These are phyloP conservation scores for Fusarium aywerte DNA, from an alignment of 2,329 filamentous ascomycete genomes.

Conservation along the genomic window DNA sequence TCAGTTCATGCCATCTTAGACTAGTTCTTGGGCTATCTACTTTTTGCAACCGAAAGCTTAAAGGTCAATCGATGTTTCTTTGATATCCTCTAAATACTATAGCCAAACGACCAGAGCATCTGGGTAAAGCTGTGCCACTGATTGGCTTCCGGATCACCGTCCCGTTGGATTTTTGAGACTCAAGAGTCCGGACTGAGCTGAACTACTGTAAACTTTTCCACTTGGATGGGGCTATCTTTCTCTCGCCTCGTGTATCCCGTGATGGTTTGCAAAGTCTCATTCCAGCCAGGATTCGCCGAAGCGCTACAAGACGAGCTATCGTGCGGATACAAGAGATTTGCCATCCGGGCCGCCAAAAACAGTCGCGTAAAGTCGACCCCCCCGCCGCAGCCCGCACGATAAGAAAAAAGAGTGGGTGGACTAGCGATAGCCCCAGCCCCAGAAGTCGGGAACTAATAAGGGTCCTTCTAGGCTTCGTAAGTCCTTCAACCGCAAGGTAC, in stretches of 20 bases:
- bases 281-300: conserved; percentile 31
- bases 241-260: conserved; percentile 30
- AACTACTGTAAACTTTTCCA: conserved; percentile 10
- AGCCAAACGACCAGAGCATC: background rate
- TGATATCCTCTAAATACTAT: no score
- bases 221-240: conserved; percentile 1
- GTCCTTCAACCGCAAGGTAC: background rate
- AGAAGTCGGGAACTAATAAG: conserved; percentile 28
- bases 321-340: conserved; percentile 23
- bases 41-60: no score
- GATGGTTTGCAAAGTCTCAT: conserved; percentile 29
- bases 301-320: conserved; percentile 19
- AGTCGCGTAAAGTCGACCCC: conserved; percentile 27
- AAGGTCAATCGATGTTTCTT: no score
- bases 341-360: conserved; percentile 24
- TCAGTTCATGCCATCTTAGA: no score
- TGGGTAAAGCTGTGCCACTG: conserved; percentile 7
- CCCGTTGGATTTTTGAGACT: conserved; percentile 30
- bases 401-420: conserved; percentile 25
- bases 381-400: conserved; percentile 27
- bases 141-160: conserved; percentile 34
- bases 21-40: no score
- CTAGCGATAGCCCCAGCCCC: conserved; percentile 14
- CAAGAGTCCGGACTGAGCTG: conserved; percentile 5
- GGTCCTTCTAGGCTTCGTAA: background rate